These are phyloP conservation scores for Verruconis gallopava DNA, from an alignment of 2,329 filamentous ascomycete genomes.

Conservation along the genomic window DNA sequence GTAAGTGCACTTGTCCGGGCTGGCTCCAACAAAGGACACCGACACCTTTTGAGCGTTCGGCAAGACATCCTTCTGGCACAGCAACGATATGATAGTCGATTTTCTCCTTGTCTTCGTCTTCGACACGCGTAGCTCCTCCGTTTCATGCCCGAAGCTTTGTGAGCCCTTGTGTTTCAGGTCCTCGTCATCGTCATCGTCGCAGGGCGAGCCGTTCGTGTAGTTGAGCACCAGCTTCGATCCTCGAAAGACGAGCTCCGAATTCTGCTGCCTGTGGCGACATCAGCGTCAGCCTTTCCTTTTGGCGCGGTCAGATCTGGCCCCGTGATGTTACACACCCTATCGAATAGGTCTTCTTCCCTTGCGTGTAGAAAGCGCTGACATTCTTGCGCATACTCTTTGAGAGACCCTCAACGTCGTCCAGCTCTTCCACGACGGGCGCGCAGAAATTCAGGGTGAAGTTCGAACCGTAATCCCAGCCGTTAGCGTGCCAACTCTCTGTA, in stretches of 20 bases:
- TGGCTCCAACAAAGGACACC: slow-evolving; percentile 72
- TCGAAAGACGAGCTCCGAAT: slow-evolving; percentile 41
- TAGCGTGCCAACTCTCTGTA: slow-evolving; percentile 49
- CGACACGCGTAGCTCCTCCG: slow-evolving; percentile 37
- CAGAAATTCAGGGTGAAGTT: slow-evolving; percentile 83
- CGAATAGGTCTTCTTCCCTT: slow-evolving; percentile 54
- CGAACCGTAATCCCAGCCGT: slow-evolving; percentile 62
- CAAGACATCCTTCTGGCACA: slow-evolving; percentile 74
- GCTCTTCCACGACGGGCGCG: slow-evolving; percentile 55
- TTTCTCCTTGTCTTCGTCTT: slow-evolving; percentile 35
- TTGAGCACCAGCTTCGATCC: slow-evolving; percentile 50
- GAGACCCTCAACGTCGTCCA: slow-evolving; percentile 52
- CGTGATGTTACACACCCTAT: slow-evolving; percentile 60
- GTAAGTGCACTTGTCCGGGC: slow-evolving; percentile 80
- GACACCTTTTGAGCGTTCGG: slow-evolving; percentile 51
- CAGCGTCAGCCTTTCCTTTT: slow-evolving; percentile 13
- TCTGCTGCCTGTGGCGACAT: slow-evolving; percentile 35
- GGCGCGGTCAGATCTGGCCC: not conserved
- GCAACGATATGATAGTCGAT: slow-evolving; percentile 81
- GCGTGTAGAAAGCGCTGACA: slow-evolving; percentile 65
- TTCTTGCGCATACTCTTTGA: slow-evolving; percentile 52
- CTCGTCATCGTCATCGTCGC: slow-evolving; percentile 25
- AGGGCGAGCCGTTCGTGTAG: slow-evolving; percentile 38
- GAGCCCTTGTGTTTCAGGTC: slow-evolving; percentile 20
- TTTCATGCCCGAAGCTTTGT: slow-evolving; percentile 16